phyloP scores from a whole-genome alignment of 352 stramenopile species.

The Phytophthora idaei region DNA sequence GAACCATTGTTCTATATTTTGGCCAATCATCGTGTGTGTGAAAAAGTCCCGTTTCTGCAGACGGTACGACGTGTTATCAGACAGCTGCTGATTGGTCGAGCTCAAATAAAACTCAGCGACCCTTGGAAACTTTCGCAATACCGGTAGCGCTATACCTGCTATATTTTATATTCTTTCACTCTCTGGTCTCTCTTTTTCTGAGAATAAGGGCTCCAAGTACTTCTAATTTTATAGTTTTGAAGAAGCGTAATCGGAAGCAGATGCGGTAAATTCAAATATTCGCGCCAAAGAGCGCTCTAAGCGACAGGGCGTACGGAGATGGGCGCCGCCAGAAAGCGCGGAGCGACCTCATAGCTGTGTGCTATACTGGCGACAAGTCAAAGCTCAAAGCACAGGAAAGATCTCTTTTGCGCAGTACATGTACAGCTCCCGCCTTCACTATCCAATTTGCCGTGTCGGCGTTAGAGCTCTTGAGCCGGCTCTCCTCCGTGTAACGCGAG shows the following conservation, averaged over 20 bases:
- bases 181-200: background rate
- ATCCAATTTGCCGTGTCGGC: conserved; percentile 35
- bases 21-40: conserved; percentile 4
- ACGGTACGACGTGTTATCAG: conserved; percentile 23
- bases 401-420: conserved; percentile 4
- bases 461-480: conserved; percentile 10
- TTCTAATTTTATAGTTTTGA: background rate
- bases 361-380: conserved; percentile 21
- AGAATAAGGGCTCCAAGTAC: background rate
- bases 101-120: conserved; percentile 35
- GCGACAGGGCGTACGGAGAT: conserved; percentile 32
- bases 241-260: background rate
- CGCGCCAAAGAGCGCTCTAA: background rate
- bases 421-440: conserved; percentile 11
- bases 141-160: background rate
- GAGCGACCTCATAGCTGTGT: conserved; percentile 8
- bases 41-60: conserved; percentile 11
- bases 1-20: conserved; percentile 8
- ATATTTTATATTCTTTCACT: background rate
- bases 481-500: background rate
- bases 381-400: conserved; percentile 17
- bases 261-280: background rate
- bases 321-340: conserved; percentile 17
- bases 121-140: background rate
- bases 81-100: conserved; percentile 31